Percentiles rank a stretch among this genome's conserved stretches.
These are phyloP conservation scores for Globisporangium ultimum DNA, from an alignment of 352 stramenopile species.

Conservation along the genomic window DNA sequence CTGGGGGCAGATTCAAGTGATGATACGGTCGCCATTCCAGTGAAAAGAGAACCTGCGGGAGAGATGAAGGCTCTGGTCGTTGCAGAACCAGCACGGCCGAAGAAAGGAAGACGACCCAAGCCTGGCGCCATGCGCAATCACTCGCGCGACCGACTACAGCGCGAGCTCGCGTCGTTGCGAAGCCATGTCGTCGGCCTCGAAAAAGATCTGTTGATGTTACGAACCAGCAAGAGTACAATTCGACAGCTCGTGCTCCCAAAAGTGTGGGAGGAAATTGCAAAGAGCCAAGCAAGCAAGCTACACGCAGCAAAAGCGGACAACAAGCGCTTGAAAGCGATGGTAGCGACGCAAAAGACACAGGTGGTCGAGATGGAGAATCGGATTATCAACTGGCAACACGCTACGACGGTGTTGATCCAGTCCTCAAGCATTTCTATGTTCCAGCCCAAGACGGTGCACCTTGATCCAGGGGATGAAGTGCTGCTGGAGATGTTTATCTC, in stretches of 20 bases:
- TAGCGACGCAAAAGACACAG: constrained; percentile 7
- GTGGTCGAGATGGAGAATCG: constrained; percentile 8
- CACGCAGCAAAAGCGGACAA: constrained; percentile 3
- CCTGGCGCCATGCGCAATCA: constrained; percentile 12
- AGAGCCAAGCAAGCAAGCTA: constrained; percentile 4
- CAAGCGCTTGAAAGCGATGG: constrained; percentile 9
- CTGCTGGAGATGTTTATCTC: constrained; percentile 13
- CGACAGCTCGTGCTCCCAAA: not conserved
- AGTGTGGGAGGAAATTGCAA: constrained; percentile 12
- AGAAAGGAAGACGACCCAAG: not conserved
- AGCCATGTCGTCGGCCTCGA: constrained; percentile 20
- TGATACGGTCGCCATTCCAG: not conserved
- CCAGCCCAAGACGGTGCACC: constrained; percentile 1
- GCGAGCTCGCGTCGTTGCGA: constrained; percentile 21
- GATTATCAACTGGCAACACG: constrained; percentile 9
- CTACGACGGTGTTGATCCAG: not conserved
- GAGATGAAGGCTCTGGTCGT: not conserved
- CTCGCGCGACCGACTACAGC: constrained; percentile 19
- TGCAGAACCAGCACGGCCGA: too few relatives aligned
- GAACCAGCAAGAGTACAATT: not conserved
- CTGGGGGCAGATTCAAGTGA: too few relatives aligned
- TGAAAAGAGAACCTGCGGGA: not conserved
- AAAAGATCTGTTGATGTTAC: constrained; percentile 8
- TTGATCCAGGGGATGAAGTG: constrained; percentile 9
- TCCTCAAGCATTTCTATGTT: too few relatives aligned